Evolutionary conservation across 2,329 filamentous ascomycete species (phyloP).

Genomic region (Aspergillus sp.): DNA sequence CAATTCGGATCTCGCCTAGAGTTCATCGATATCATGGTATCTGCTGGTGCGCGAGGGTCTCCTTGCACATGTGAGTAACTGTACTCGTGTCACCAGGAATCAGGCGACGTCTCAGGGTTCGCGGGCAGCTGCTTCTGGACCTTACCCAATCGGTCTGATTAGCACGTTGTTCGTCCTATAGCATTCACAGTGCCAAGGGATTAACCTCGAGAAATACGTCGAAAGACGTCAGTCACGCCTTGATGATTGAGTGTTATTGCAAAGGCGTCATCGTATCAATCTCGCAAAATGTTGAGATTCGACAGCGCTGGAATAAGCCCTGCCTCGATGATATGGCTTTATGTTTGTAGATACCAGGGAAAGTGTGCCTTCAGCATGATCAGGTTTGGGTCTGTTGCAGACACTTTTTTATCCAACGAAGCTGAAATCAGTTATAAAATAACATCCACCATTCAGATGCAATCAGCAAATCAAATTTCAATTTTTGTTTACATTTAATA

Average conservation of each 20-base stretch:
- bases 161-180: conserved; percentile 42
- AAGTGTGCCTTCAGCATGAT: no score
- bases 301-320: neutral
- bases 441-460: no score
- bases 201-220: no score
- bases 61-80: conserved; percentile 33
- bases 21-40: conserved; percentile 54
- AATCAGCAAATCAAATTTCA: conserved; percentile 14
- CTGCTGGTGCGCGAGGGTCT: conserved; percentile 31
- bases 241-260: neutral
- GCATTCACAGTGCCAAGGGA: conserved; percentile 32
- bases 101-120: conserved; percentile 41
- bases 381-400: no score
- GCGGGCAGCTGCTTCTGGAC: conserved; percentile 42
- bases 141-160: conserved; percentile 49
- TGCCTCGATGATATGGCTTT: no score
- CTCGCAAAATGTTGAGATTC: neutral
- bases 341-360: no score
- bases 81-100: conserved; percentile 40
- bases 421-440: no score
- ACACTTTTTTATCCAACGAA: no score
- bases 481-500: neutral
- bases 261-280: neutral
- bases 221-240: neutral
- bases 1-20: conserved; percentile 46